phyloP scores from a whole-genome alignment of 176 grass and related monocot genomes.

The Bromus sterilis region DNA sequence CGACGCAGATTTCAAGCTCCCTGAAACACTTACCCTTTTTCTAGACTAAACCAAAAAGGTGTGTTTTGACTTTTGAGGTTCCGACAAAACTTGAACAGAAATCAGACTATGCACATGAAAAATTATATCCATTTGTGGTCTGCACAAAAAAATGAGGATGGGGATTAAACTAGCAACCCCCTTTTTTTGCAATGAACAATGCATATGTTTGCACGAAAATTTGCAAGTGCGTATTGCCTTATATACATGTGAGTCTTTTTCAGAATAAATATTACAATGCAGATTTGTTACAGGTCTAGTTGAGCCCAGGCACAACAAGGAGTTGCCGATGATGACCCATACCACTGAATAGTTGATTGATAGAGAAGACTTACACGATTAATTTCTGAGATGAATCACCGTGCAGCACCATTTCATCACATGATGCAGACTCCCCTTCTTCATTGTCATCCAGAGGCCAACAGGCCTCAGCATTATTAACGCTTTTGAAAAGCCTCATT shows the following conservation, averaged over 20 bases:
- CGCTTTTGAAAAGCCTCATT: slow-evolving; percentile 91
- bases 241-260: neutral
- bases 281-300: neutral
- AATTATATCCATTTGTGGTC: neutral
- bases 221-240: neutral
- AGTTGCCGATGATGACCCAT: neutral
- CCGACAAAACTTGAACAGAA: neutral
- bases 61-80: neutral
- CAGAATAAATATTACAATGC: neutral
- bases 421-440: slow-evolving; percentile 56
- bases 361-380: slow-evolving; percentile 56
- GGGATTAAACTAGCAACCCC: neutral
- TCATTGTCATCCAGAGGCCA: slow-evolving; percentile 88
- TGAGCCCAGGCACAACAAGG: neutral
- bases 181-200: neutral
- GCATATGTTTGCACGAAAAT: neutral
- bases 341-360: neutral
- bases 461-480: slow-evolving; percentile 48
- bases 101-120: neutral
- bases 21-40: neutral
- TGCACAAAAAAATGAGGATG: neutral
- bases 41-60: neutral
- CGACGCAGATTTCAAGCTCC: neutral
- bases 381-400: slow-evolving; percentile 46
- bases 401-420: slow-evolving; percentile 67